Base-by-base conservation (phyloP, 108 stramenopile genomes). In the Cylindrotheca fusiformis region DNA sequence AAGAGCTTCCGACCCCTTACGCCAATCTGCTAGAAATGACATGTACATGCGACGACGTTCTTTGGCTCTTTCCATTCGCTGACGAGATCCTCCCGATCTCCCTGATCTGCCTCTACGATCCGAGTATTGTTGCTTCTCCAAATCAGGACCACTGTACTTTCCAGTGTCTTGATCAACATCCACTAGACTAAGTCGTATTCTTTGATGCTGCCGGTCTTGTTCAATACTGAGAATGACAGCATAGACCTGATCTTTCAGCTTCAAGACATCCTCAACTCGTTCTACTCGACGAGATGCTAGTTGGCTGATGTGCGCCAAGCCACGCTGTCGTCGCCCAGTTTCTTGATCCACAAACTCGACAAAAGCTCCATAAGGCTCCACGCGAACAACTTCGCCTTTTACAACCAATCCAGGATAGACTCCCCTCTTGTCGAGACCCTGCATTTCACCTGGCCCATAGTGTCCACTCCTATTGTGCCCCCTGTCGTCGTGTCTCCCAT, bases 321-420 rank as follows among this genome's bases (percentile, higher is more conserved):
- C 86, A 17, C 73, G 68, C 50, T 71, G 68, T 6, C 46, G 52
- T 12, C 56, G n/a, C 22, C 61, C 53, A 17, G 24, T 60, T 49
- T 71, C 56, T 30, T n/a, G 20, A 21, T 58, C 63, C 41, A 24
- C 21, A 32, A 86, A 69, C 17, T 81, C 71, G 6, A 86, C 67
- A 72, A 93, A 93, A 36, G 87, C 86, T 27, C 92, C 92, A 54
- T 90, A 93, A 10, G 82, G 18, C 78, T 93, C 92, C 26, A 93
- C 74, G 5, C 87, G 74, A 23, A 69, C 63, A 3, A 93, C 67
- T n/a, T 59, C 58, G 17, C 88, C 91, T 8, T 68, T 32, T 19
- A 92, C 71, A 10, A 92, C 68, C n/a, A 55, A 24, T 14, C 76
- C 69, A 19, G 65, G 70, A 30, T n/a, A 29, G 4, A 76, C 45